Percentiles rank a stretch among this genome's conserved stretches.
Conservation (phyloP, 177 flowering plant genomes). For the Vitis hybrid region DNA sequence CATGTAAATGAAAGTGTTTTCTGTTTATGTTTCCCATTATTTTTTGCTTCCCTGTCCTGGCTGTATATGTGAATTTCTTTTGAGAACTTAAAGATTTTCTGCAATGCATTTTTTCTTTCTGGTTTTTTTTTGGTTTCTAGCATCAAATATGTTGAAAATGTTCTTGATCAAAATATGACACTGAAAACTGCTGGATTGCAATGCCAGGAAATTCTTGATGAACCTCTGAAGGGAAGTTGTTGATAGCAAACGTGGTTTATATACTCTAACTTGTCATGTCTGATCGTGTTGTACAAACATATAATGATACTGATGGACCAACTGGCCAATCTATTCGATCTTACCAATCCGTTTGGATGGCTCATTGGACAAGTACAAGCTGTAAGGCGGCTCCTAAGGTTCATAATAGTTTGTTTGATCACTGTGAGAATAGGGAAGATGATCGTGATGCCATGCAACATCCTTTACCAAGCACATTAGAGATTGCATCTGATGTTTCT, state of each 20-base stretch:
- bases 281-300: conserved; percentile 22
- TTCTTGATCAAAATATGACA: not conserved
- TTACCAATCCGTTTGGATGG: conserved; percentile 48
- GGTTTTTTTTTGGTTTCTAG: no score
- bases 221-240: not conserved
- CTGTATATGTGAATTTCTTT: no score
- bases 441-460: conserved; percentile 6
- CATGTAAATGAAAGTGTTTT: no score
- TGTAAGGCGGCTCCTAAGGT: conserved; percentile 18
- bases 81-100: no score
- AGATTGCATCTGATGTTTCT: conserved; percentile 8
- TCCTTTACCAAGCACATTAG: conserved; percentile 5
- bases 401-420: conserved; percentile 7
- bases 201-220: conserved; percentile 11
- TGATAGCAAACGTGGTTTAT: not conserved
- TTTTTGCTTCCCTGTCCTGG: no score
- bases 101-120: no score
- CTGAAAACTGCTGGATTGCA: not conserved
- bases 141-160: no score
- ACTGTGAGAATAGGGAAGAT: conserved; percentile 21
- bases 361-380: conserved; percentile 46
- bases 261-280: conserved; percentile 31
- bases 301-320: conserved; percentile 19
- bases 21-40: no score
- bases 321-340: conserved; percentile 22